Base-by-base conservation (phyloP, 805 yeast species). In the Saccharomycopsis oosterbeekiorum region DNA sequence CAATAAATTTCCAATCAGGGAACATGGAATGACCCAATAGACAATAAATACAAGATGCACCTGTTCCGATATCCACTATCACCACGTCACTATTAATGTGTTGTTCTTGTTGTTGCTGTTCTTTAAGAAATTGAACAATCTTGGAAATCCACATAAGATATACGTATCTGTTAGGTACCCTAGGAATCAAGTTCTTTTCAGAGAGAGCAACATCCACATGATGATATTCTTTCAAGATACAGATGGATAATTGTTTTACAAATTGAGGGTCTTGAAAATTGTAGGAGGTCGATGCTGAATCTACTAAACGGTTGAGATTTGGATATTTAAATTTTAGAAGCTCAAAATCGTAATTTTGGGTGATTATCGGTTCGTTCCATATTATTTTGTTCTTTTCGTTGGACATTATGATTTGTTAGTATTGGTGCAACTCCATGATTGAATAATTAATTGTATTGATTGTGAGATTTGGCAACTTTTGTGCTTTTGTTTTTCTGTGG, bases 41-140 rank as follows among this genome's bases (percentile, higher is more conserved):
- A 1, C 81, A 77, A 64, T 79, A 80, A 1, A 80, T 75, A 15
- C 78, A 75, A 19, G 73, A 67, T 40, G 78, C 76, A 1, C 83
- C 82, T 0, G 80, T 76, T 2, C 83, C 83, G 14, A 77, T 70
- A 65, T 78, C 80, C 24, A 75, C 59, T 1, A 70, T 74, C 29
- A 58, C 37, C 34, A 56, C 70, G 14, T 86, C 86, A 10, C 71
- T 69, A 34, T 70, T 78, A 14, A 78, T 83, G 2, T 78, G 78
- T 60, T 82, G 81, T 69, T 83, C 82, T 6, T 24, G 42, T 12
- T n/a, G 21, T 24, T 17, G 40, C 17, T 42, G 12, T 9, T 56
- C 55, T 24, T 12, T 26, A 14, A 26, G n/a, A 37, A 59, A 41
- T 5, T 21, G 47, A 21, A 59, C 15, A 15, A 58, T 39, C 39